Evolutionary conservation across 352 stramenopile species (phyloP).

Genomic region (Globisporangium nagaii): DNA sequence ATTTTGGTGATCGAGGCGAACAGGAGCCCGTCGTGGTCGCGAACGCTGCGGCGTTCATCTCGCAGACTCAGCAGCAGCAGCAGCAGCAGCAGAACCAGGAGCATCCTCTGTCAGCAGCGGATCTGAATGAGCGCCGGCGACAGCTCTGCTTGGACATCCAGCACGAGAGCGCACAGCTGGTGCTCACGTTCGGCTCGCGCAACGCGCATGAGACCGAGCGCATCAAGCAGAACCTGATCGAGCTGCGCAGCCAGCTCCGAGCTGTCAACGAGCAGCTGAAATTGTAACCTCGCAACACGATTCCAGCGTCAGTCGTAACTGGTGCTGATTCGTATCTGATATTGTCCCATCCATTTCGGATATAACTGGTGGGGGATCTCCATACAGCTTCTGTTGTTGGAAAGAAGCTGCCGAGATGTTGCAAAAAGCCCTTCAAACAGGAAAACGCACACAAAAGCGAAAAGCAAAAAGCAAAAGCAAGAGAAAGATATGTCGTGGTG

Average conservation of each 20-base stretch:
- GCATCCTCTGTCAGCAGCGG: not conserved
- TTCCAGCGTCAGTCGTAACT: no score
- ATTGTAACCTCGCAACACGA: not conserved
- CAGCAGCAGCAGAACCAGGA: not conserved
- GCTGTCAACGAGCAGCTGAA: constrained; percentile 8
- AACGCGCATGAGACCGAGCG: constrained; percentile 10
- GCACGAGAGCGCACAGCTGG: constrained; percentile 36
- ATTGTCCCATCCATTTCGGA: no score
- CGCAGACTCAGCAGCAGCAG: not conserved
- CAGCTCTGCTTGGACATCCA: constrained; percentile 55
- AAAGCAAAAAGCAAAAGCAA: not conserved
- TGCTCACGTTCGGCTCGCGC: constrained; percentile 23
- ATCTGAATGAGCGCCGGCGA: constrained; percentile 25
- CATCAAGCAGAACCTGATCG: constrained; percentile 12
- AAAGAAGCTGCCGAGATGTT: not conserved
- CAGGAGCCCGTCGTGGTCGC: not conserved
- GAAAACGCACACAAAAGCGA: no score
- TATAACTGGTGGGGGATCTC: not conserved
- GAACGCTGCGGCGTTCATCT: not conserved
- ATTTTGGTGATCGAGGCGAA: not conserved
- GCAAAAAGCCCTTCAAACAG: not conserved
- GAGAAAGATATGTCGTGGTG: constrained; percentile 56
- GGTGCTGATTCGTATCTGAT: no score
- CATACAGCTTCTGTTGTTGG: not conserved
- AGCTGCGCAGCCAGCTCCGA: constrained; percentile 9